phyloP scores from a whole-genome alignment of 2,329 filamentous ascomycete species.

The Fusarium torulosum region DNA sequence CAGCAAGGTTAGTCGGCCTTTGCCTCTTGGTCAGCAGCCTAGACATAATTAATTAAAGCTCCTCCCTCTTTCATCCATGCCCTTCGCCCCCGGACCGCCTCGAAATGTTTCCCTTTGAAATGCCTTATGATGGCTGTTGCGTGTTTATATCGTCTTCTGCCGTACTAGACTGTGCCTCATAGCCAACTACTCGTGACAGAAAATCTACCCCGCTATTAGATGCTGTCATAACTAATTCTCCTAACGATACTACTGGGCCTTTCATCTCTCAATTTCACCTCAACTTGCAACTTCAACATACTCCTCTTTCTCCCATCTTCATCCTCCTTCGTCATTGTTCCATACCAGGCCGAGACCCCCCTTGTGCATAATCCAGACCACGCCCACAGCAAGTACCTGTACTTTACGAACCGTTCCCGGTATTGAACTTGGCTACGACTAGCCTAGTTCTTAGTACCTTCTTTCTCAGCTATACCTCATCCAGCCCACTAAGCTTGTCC shows the following conservation, averaged over 20 bases:
- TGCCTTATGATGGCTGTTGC: not conserved
- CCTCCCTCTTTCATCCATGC: not conserved
- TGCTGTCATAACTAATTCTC: conserved; percentile 23
- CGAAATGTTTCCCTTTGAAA: conserved; percentile 3
- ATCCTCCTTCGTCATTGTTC: conserved; percentile 31
- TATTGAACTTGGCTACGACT: conserved; percentile 18
- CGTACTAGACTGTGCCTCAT: conserved; percentile 17
- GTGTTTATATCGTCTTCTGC: not conserved
- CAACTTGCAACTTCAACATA: not conserved
- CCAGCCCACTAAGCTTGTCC: conserved; percentile 28
- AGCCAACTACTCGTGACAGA: conserved; percentile 24
- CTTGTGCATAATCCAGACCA: conserved; percentile 23
- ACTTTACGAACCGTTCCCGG: conserved; percentile 34
- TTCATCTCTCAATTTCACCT: not conserved
- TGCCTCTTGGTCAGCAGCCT: conserved; percentile 29
- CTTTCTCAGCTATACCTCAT: conserved; percentile 30
- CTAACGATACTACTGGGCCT: not conserved
- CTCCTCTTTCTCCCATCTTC: conserved; percentile 1
- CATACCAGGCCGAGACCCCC: conserved; percentile 33
- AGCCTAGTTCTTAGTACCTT: conserved; percentile 34
- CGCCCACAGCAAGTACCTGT: conserved; percentile 33
- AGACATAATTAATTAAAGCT: not conserved
- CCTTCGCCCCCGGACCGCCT: not conserved
- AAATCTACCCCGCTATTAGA: conserved; percentile 33
- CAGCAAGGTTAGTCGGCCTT: conserved; percentile 25